Evolutionary conservation across 805 yeast species (phyloP), one percentile per base, ranked within the genome.

Genomic region (Pichia sporocuriosa): DNA sequence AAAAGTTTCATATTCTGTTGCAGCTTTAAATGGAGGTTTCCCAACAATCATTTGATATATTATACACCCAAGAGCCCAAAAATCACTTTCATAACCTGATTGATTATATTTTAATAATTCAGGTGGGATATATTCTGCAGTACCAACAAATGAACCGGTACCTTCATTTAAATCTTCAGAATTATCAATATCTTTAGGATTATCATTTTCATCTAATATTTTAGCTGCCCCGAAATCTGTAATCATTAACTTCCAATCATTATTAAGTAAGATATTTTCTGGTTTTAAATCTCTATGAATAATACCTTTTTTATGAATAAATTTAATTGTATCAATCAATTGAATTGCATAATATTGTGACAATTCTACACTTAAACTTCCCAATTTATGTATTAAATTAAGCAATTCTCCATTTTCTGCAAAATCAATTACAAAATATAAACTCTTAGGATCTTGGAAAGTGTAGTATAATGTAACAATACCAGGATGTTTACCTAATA

Each of bases 141-240:
- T 90, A 0, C 98, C 98, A 3, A 90, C 97, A 67, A 90, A 93
- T 0, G 97, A 88, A 6, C 85, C 84, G 20, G 78, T 65, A 20
- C 59, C 44, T 21, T 46, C 44, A 21, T 43, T 42, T 30, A 46
- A 51, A 24, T 42, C 43, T 8, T 38, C 32, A 8, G 16, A 15
- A 19, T 23, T 25, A 5, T 30, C 34, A 6, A 7, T 15, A 25
- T 37, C 19, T 21, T 22, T 25, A 9, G 19, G 19, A 15, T 32
- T 16, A 10, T 26, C 23, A 23, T 23, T 19, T 11, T 56, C 59
- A 2, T 74, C 75, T 13, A 85, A 64, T 5, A 86, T 67, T 58
- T 85, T 87, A 1, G 97, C 98, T n/a, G 97, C 95, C 10, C 98
- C 98, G 62, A 93, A 93, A 63, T 93, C 98, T 2, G 97, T 93